These are phyloP conservation scores for Claviceps humidiphila DNA, from an alignment of 2,329 filamentous ascomycete genomes.

Conservation along the genomic window DNA sequence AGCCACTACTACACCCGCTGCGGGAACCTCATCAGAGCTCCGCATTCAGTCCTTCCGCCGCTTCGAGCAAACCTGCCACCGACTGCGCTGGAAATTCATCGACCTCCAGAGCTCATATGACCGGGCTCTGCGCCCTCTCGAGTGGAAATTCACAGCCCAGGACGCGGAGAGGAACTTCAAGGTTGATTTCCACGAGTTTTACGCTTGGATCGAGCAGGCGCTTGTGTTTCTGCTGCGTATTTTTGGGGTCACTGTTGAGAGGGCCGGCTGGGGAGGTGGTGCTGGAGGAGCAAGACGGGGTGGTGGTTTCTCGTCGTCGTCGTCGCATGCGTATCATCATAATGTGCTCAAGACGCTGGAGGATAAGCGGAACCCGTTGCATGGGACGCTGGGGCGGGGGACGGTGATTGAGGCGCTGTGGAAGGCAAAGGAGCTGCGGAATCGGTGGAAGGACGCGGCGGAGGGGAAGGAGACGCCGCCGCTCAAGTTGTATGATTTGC, in stretches of 20 bases:
- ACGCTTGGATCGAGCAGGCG: slow-evolving; percentile 57
- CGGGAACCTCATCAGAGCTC: neutral
- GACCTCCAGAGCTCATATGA: slow-evolving; percentile 44
- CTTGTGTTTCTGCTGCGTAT: slow-evolving; percentile 54
- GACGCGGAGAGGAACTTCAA: slow-evolving; percentile 60
- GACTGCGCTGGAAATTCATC: slow-evolving; percentile 50
- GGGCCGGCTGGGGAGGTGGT: neutral
- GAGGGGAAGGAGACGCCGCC: slow-evolving; percentile 25
- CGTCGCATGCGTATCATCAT: slow-evolving; percentile 49
- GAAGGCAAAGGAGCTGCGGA: slow-evolving; percentile 56
- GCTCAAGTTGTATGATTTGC: slow-evolving; percentile 48
- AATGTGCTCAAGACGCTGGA: slow-evolving; percentile 54
- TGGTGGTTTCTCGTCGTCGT: neutral
- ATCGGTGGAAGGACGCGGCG: slow-evolving; percentile 59
- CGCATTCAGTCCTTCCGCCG: slow-evolving; percentile 34
- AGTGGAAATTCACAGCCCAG: slow-evolving; percentile 20
- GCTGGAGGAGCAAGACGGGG: neutral
- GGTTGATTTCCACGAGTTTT: slow-evolving; percentile 66
- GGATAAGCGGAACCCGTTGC: slow-evolving; percentile 41
- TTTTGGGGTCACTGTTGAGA: slow-evolving; percentile 42
- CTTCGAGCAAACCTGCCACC: slow-evolving; percentile 46
- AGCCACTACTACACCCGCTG: neutral
- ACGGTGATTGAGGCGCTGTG: slow-evolving; percentile 44
- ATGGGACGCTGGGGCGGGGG: slow-evolving; percentile 39
- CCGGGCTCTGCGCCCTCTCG: slow-evolving; percentile 29